A percentile compares a stretch with the other conserved stretches of the same genome.
These are phyloP conservation scores for Saturnispora kantuleensis DNA, from an alignment of 805 yeast genomes.

Conservation along the genomic window DNA sequence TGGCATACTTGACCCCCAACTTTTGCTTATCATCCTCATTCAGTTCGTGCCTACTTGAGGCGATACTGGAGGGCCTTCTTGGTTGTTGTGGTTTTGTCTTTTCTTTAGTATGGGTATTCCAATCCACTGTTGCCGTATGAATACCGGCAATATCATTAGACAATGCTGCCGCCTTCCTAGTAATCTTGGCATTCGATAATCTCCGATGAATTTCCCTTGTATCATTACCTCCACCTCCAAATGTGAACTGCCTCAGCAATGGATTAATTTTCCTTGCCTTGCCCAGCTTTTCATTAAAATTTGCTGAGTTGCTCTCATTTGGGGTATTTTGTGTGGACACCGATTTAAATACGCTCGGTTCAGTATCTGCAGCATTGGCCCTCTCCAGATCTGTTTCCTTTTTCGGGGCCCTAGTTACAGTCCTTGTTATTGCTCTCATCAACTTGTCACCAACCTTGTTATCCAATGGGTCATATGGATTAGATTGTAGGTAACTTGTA, in stretches of 20 bases:
- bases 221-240: slow-evolving; percentile 25
- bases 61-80: too few species aligned
- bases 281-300: background rate
- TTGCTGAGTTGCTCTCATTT: slow-evolving; percentile 16
- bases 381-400: slow-evolving; percentile 5
- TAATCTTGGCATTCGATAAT: slow-evolving; percentile 30
- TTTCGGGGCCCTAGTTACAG: slow-evolving; percentile 9
- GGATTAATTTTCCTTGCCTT: slow-evolving; percentile 8
- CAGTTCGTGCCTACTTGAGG: slow-evolving; percentile 1
- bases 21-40: slow-evolving; percentile 2
- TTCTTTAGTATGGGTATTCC: slow-evolving; percentile 1
- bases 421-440: slow-evolving; percentile 19
- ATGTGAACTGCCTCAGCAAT: slow-evolving; percentile 22
- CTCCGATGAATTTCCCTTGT: slow-evolving; percentile 24
- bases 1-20: slow-evolving; percentile 9
- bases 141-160: slow-evolving; percentile 40
- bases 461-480: slow-evolving; percentile 20
- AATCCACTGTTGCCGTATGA: slow-evolving; percentile 14
- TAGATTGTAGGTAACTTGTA: slow-evolving; percentile 18
- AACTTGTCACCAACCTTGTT: slow-evolving; percentile 20
- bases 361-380: background rate
- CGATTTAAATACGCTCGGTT: too few species aligned
- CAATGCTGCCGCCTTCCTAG: slow-evolving; percentile 32
- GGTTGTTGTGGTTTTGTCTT: background rate
- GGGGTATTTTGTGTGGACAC: too few species aligned